Percentiles rank a stretch among this genome's conserved stretches.
These are phyloP conservation scores for Aspergillus neoniger DNA, from an alignment of 2,329 filamentous ascomycete species.

Conservation along the genomic window DNA sequence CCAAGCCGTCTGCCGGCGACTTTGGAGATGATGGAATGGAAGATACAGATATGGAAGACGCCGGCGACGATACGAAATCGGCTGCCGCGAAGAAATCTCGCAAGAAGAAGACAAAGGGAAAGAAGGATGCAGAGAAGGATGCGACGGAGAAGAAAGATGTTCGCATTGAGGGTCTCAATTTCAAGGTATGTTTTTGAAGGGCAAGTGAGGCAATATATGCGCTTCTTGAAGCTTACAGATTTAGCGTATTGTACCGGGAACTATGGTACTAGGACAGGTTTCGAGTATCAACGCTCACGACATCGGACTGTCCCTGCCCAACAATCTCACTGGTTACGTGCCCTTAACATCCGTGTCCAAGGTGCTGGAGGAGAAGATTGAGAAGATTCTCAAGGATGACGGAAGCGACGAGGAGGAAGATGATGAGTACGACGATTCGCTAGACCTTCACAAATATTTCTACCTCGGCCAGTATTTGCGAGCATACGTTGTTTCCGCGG, in stretches of 20 bases:
- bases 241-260: constrained; percentile 80
- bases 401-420: constrained; percentile 56
- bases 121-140: constrained; percentile 56
- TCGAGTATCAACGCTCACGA: constrained; percentile 77
- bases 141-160: constrained; percentile 56
- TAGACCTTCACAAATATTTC: constrained; percentile 77
- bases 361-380: constrained; percentile 72
- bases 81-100: constrained; percentile 39
- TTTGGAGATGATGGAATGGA: constrained; percentile 60
- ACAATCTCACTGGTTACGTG: constrained; percentile 88
- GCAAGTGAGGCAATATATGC: background rate
- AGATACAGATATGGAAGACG: constrained; percentile 55
- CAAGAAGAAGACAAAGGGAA: constrained; percentile 46
- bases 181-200: constrained; percentile 64
- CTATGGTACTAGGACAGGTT: constrained; percentile 83
- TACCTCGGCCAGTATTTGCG: constrained; percentile 83
- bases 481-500: constrained; percentile 77
- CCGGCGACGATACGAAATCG: constrained; percentile 42
- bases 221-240: constrained; percentile 34
- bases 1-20: constrained; percentile 50
- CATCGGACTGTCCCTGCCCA: constrained; percentile 80
- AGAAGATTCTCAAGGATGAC: constrained; percentile 64
- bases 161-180: constrained; percentile 83
- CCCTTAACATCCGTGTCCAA: constrained; percentile 91
- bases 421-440: constrained; percentile 48